A percentile compares a stretch with the other conserved stretches of the same genome.
Conservation (phyloP, 495 filamentous ascomycete species). For the Aspergillus conjunctus region DNA sequence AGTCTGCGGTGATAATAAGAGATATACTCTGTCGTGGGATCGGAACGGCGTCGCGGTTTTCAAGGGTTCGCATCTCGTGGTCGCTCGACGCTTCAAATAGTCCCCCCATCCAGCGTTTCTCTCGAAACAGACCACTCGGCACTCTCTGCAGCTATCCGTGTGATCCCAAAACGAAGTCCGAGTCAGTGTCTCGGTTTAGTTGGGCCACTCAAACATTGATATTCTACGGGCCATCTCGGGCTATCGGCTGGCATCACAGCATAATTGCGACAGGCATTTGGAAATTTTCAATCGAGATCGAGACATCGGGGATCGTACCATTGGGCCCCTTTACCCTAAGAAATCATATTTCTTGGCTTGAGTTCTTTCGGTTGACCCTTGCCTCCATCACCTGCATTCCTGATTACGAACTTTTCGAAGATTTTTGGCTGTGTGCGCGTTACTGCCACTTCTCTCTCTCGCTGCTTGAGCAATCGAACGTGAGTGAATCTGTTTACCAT, state of each 20-base stretch:
- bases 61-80: constrained; percentile 5
- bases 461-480: not conserved
- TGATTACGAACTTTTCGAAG: constrained; percentile 18
- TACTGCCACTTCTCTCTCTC: constrained; percentile 3
- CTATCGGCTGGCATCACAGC: constrained; percentile 1
- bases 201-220: constrained; percentile 7
- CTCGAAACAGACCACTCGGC: not conserved
- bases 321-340: not conserved
- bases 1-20: not conserved
- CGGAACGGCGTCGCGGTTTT: not conserved
- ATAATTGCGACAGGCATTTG: constrained; percentile 5
- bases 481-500: constrained; percentile 8
- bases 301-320: not conserved
- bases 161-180: not conserved
- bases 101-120: not conserved
- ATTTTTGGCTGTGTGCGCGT: not conserved
- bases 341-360: not conserved
- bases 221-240: constrained; percentile 7
- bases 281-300: constrained; percentile 3
- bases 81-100: constrained; percentile 1
- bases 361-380: constrained; percentile 11
- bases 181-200: constrained; percentile 15
- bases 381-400: constrained; percentile 17
- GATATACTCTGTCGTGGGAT: not conserved
- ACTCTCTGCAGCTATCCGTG: constrained; percentile 10